A percentile compares a stretch with the other conserved stretches of the same genome.
Evolutionary conservation across 2,329 filamentous ascomycete genomes (phyloP).

Genomic region (Teratosphaeria nubilosa): DNA sequence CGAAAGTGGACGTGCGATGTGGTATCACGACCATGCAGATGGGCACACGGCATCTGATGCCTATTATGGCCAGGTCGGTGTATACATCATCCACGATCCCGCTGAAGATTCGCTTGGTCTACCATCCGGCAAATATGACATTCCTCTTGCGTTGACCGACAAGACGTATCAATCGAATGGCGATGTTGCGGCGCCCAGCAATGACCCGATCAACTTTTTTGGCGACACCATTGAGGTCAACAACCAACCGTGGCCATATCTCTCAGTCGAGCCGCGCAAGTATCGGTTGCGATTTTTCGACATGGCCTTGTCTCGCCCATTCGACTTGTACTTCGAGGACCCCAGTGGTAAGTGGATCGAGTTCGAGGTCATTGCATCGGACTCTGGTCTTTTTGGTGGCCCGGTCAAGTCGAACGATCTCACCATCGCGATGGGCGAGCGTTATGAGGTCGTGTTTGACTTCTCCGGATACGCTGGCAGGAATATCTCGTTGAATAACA

Average conservation of each 20-base stretch:
- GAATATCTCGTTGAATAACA: conserved; percentile 27
- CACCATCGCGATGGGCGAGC: conserved; percentile 45
- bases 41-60: conserved; percentile 43
- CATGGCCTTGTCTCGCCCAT: conserved; percentile 39
- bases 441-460: conserved; percentile 50
- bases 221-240: conserved; percentile 52
- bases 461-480: conserved; percentile 41
- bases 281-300: conserved; percentile 49
- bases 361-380: conserved; percentile 47
- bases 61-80: conserved; percentile 47
- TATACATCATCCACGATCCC: conserved; percentile 45
- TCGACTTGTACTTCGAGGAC: conserved; percentile 38
- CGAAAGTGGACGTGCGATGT: conserved; percentile 44
- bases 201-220: conserved; percentile 40
- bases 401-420: conserved; percentile 36
- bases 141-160: conserved; percentile 41
- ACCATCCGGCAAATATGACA: conserved; percentile 44
- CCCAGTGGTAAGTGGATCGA: conserved; percentile 28
- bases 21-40: conserved; percentile 45
- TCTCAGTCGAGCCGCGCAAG: conserved; percentile 50
- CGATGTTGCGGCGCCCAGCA: conserved; percentile 34
- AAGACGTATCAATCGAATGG: conserved; percentile 46
- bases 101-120: conserved; percentile 41
- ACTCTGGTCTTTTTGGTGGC: conserved; percentile 40
- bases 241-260: conserved; percentile 49